Evolutionary conservation across 1,284 basidiomycete genomes (phyloP), one percentile per base, ranked within the genome.

Genomic region (Leccinum griseonigrum): DNA sequence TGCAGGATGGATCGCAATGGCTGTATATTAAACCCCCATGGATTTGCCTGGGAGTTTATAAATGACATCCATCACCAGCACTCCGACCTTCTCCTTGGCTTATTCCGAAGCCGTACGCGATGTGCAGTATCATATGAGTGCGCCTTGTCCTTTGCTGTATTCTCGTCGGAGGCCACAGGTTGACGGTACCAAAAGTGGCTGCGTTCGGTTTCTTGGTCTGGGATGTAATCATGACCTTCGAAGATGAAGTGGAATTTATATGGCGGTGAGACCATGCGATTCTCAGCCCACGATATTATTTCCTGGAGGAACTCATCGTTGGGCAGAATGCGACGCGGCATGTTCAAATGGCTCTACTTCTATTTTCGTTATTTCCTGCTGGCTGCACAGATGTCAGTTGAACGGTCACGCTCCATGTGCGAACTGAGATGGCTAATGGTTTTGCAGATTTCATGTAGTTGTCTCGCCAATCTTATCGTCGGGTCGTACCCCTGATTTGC

Each of bases 301-400:
- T 4, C 22, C 16, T 50, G 26, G 28, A 28, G 14, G 11, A 9
- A 55, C 31, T 36, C 18, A 54, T 18, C 4, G 5, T 58, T 43
- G 3, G 31, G 18, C 58, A 69, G 63, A 11, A 74, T 61, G 62
- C 60, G 60, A 43, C 28, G 18, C 16, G 60, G 57, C 40, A 9
- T 59, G 10, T 62, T 59, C 28, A 73, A 71, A 46, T 66, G 66
- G 64, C 22, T 66, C 48, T 74, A 66, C 59, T 62, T 72, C 28
- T 72, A 64, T 48, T 69, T 71, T 54, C 57, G 63, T 26, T 64
- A 68, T 48, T 36, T 62, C 46, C 32, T 68, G 11, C 50, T 68
- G 1, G 69, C 34, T 3, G 43, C 51, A 3, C 68, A 69, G 50
- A 46, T 61, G 69, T 71, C 55, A 10, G 69, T 32, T 34, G 22